Evolutionary conservation across 805 yeast species (phyloP).

Genomic region (Ogataea nonfermentans): DNA sequence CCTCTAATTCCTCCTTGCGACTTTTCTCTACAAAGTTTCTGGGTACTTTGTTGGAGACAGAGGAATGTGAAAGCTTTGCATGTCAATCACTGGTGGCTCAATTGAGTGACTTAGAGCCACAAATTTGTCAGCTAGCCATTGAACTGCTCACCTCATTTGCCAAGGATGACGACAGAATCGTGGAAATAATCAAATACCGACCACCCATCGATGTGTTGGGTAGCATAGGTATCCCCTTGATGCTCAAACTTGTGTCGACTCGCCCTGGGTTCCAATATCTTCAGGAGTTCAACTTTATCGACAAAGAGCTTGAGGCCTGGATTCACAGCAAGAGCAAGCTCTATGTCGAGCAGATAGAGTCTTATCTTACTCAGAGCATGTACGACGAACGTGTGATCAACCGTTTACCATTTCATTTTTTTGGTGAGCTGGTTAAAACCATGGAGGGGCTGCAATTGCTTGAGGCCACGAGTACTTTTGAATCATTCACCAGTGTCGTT

Average conservation of each 20-base stretch:
- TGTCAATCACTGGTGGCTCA: conserved; percentile 59
- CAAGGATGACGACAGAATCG: conserved; percentile 43
- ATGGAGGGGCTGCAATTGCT: conserved; percentile 73
- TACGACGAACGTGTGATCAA: conserved; percentile 14
- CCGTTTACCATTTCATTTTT: conserved; percentile 62
- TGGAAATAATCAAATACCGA: conserved; percentile 46
- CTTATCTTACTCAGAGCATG: conserved; percentile 30
- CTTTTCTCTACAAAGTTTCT: conserved; percentile 55
- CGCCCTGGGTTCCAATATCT: conserved; percentile 69
- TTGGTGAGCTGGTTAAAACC: conserved; percentile 75
- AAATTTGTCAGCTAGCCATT: conserved; percentile 57
- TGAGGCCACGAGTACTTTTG: conserved; percentile 30
- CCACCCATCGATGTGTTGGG: conserved; percentile 50
- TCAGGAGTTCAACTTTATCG: conserved; percentile 56
- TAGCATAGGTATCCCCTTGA: conserved; percentile 41
- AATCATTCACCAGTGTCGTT: conserved; percentile 24
- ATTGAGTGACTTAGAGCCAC: conserved; percentile 61
- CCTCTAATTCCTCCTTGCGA: conserved; percentile 52
- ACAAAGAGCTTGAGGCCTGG: conserved; percentile 70
- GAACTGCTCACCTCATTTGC: conserved; percentile 53
- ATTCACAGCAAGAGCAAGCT: conserved; percentile 42
- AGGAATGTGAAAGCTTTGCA: conserved; percentile 43
- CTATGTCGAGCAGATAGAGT: conserved; percentile 50
- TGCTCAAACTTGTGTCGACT: conserved; percentile 62
- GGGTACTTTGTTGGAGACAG: conserved; percentile 37